Evolutionary conservation across 139 green algal genomes (phyloP), one percentile per base, ranked within the genome.

Genomic region (Zygnema cylindricum): DNA sequence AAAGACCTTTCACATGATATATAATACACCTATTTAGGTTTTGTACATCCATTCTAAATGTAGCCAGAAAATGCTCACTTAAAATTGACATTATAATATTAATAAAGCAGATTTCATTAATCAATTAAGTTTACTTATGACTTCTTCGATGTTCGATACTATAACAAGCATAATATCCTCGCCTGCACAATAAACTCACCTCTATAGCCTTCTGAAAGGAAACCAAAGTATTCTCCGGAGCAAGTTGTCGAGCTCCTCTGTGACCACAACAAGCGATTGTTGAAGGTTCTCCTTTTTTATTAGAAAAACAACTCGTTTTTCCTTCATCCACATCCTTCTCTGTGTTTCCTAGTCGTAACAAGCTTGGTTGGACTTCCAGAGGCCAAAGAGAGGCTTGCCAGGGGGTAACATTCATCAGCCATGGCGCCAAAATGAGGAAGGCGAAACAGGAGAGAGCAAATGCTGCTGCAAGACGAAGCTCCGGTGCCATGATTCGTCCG

Each of bases 171-270:
- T 73, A 73, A 35, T 73, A 73, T 30, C 25, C 30, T 30, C 25
- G 57, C 25, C 57, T 35, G 30, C 25, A 35, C 57, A 73, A 25
- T 35, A 73, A 41, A 21, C 78, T 43, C 43, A 87, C 54, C 82
- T 87, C 82, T 22, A 87, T 22, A 38, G 82, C 82, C 32, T 43
- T 38, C 55, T 43, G 16, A 32, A 87, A 87, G 0, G 82, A 81
- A 33, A 55, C 2, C 7, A 87, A 30, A 0, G 82, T 87, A 55
- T 87, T 87, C 43, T 87, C 82, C 7, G 82, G 82, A 30, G 82
- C 40, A 30, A 81, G 32, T 23, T 23, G 49, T 30, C 82, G 55
- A 11, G 82, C 82, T 38, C 82, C 82, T 43, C 82, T 43, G 77
- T 87, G 82, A 25, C 82, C 82, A 49, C 82, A 87, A 55, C 82